Conservation (phyloP, 441 rosid species). For the Jatropha multifida region DNA sequence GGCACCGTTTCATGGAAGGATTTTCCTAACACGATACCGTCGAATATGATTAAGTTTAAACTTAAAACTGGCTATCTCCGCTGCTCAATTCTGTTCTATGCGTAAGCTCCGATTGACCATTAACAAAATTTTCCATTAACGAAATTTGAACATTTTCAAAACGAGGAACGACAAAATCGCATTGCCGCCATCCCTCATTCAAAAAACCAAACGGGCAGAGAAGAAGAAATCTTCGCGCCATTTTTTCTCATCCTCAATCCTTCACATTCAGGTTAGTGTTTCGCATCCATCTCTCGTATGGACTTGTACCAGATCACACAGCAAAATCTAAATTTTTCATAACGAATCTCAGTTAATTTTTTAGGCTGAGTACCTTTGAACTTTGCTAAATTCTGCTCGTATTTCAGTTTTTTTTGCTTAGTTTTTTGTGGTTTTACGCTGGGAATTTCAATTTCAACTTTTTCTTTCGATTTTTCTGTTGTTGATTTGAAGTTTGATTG, state of each 20-base stretch:
- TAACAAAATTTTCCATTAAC: too few relatives aligned
- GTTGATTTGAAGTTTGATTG: too few relatives aligned
- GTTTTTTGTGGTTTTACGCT: neutral
- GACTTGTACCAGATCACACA: neutral
- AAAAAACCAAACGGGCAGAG: neutral
- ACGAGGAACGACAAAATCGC: neutral
- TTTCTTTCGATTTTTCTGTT: too few relatives aligned
- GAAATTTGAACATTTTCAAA: too few relatives aligned
- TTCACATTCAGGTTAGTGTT: neutral
- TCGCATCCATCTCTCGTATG: neutral
- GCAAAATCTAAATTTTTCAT: neutral
- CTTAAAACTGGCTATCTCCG: too few relatives aligned
- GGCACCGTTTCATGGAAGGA: too few relatives aligned
- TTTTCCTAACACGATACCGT: too few relatives aligned
- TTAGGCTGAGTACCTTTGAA: neutral
- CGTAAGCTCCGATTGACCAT: too few relatives aligned
- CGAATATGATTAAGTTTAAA: too few relatives aligned
- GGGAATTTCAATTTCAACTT: too few relatives aligned
- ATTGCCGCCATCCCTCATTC: slow-evolving; percentile 11
- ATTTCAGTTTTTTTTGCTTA: neutral
- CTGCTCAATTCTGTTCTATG: too few relatives aligned
- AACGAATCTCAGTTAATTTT: neutral
- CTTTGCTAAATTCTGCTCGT: neutral
- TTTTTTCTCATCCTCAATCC: neutral
- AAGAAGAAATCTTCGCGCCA: neutral